Evolutionary conservation across 2,329 filamentous ascomycete genomes (phyloP).

Genomic region (Xylariaceae sp.): DNA sequence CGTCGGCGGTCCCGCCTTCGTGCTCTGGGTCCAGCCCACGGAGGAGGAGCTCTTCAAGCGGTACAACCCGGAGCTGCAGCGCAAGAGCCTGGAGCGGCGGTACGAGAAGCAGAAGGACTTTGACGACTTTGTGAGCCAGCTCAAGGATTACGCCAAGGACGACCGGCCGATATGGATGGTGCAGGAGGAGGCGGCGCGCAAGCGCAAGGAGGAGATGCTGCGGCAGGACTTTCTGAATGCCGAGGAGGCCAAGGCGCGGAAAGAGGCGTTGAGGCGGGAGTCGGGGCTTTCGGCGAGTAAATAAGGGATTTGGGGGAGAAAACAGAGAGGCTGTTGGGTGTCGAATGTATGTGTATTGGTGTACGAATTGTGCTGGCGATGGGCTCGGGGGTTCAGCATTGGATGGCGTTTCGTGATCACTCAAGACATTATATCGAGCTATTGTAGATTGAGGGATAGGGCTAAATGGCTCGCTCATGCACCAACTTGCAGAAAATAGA

Average conservation of each 20-base stretch:
- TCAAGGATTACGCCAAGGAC: constrained; percentile 88
- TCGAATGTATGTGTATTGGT: too few species aligned
- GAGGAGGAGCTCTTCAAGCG: constrained; percentile 89
- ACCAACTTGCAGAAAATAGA: too few species aligned
- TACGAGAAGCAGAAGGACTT: constrained; percentile 78
- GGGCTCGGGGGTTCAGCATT: too few species aligned
- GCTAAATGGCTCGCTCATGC: too few species aligned
- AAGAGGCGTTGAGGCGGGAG: constrained; percentile 37
- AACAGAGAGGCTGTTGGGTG: too few species aligned
- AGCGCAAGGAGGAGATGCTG: constrained; percentile 30
- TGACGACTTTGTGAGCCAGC: constrained; percentile 74
- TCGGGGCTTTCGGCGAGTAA: constrained; percentile 19
- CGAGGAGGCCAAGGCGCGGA: constrained; percentile 34
- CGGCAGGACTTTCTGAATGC: constrained; percentile 29
- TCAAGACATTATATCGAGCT: too few species aligned
- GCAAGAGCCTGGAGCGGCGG: constrained; percentile 75
- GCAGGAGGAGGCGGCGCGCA: constrained; percentile 33
- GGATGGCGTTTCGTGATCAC: too few species aligned
- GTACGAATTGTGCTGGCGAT: too few species aligned
- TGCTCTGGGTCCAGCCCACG: constrained; percentile 73
- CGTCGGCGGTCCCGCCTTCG: constrained; percentile 81
- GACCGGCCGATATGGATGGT: constrained; percentile 74
- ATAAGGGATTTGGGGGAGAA: too few species aligned
- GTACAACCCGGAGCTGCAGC: constrained; percentile 94
- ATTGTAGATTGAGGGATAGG: too few species aligned